Conservation (phyloP, 371 early-diverging fungal genomes). For the Syncephalastrum monosporum region DNA sequence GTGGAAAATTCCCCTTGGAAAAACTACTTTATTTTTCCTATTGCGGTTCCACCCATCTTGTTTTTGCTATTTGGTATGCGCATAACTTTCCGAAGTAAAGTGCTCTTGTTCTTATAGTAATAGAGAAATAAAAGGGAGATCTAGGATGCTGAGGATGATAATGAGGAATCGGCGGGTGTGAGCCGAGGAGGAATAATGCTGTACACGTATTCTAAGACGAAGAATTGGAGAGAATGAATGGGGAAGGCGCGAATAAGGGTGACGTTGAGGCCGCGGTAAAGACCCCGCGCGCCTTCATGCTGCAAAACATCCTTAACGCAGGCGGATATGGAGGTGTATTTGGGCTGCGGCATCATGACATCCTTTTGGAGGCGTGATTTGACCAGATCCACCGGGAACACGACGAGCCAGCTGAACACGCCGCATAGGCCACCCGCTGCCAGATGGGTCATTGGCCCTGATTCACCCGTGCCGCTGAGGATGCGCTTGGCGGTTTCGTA, state of each 20-base stretch:
- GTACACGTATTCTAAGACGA: conserved; percentile 54
- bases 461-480: conserved; percentile 35
- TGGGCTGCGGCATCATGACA: conserved; percentile 51
- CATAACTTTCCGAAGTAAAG: no score
- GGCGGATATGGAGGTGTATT: conserved; percentile 38
- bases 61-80: no score
- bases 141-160: neutral
- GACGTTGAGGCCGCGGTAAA: conserved; percentile 76
- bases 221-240: conserved; percentile 79
- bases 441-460: conserved; percentile 68
- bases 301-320: conserved; percentile 55
- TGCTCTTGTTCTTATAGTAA: no score
- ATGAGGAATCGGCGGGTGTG: neutral
- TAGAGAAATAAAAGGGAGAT: neutral
- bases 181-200: conserved; percentile 27
- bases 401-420: conserved; percentile 73
- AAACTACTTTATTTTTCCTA: no score
- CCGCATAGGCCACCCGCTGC: conserved; percentile 78
- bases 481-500: conserved; percentile 72
- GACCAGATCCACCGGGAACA: conserved; percentile 78
- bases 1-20: no score
- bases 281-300: conserved; percentile 55
- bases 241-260: conserved; percentile 81
- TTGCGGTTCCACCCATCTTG: no score
- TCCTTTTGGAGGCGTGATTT: conserved; percentile 78